Evolutionary conservation across 2,329 filamentous ascomycete genomes (phyloP).

Genomic region (Alternaria sp.): DNA sequence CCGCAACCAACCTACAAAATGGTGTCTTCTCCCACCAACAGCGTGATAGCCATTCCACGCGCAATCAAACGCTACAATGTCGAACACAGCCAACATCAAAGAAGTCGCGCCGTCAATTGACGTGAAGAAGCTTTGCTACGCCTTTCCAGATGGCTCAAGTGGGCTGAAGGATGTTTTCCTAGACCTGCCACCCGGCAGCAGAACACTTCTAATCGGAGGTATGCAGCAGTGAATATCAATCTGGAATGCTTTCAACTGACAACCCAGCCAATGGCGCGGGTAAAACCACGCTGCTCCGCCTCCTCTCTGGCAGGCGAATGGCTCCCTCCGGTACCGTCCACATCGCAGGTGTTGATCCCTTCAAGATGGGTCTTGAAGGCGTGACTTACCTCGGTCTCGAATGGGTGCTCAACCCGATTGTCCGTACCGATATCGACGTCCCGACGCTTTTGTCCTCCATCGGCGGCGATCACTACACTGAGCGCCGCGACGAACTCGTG

Average conservation of each 20-base stretch:
- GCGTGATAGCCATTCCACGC: background rate
- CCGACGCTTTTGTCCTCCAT: slow-evolving; percentile 83
- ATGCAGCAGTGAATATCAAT: slow-evolving; percentile 29
- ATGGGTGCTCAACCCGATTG: slow-evolving; percentile 97
- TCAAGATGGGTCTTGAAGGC: slow-evolving; percentile 87
- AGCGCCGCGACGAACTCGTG: slow-evolving; percentile 85
- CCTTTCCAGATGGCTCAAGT: slow-evolving; percentile 83
- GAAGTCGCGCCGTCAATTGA: slow-evolving; percentile 68
- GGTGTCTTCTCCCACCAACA: slow-evolving; percentile 21
- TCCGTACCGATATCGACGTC: slow-evolving; percentile 93
- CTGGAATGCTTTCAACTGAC: slow-evolving; percentile 24
- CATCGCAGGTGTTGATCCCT: slow-evolving; percentile 87
- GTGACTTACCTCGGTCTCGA: slow-evolving; percentile 97
- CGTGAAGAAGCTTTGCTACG: slow-evolving; percentile 82
- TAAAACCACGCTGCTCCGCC: slow-evolving; percentile 94
- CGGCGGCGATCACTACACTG: slow-evolving; percentile 83
- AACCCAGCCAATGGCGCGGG: slow-evolving; percentile 84
- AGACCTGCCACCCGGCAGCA: slow-evolving; percentile 79
- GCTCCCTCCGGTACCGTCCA: slow-evolving; percentile 77
- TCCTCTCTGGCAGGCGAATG: slow-evolving; percentile 93
- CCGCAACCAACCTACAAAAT: slow-evolving; percentile 21
- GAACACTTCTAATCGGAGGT: slow-evolving; percentile 91
- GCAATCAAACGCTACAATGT: slow-evolving; percentile 28
- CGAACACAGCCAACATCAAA: slow-evolving; percentile 27
- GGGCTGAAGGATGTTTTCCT: slow-evolving; percentile 79